phyloP scores from a whole-genome alignment of 345 rosid genomes.

The Camelina sativa region DNA sequence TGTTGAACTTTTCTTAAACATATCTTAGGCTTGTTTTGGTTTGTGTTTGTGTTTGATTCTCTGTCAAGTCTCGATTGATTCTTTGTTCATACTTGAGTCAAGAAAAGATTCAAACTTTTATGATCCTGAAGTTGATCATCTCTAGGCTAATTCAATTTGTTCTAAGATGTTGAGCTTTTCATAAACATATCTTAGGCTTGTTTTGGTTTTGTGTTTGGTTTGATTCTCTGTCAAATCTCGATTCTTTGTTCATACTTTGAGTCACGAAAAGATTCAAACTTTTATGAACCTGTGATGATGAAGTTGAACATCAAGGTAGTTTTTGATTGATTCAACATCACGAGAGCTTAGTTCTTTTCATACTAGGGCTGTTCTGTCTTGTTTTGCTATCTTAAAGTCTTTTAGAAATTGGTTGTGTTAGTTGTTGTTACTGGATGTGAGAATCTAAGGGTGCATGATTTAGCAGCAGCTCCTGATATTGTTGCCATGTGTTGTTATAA shows the following conservation, averaged over 20 bases:
- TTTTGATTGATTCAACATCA: slow-evolving; percentile 10
- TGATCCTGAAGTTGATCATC: slow-evolving; percentile 1
- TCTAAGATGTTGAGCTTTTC: neutral
- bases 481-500: neutral
- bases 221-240: slow-evolving; percentile 2
- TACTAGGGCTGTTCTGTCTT: neutral
- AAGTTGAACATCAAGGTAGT: neutral
- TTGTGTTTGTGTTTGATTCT: neutral
- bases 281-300: slow-evolving; percentile 1
- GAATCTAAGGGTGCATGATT: neutral
- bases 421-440: neutral
- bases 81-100: slow-evolving; percentile 1
- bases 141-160: neutral
- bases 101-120: neutral
- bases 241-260: neutral
- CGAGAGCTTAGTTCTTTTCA: slow-evolving; percentile 3
- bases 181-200: neutral
- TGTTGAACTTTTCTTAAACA: neutral
- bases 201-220: neutral
- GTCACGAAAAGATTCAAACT: neutral
- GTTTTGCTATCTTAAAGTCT: slow-evolving; percentile 7
- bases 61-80: neutral
- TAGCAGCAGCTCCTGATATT: neutral
- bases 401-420: no score
- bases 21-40: neutral